Evolutionary conservation across 768 basidiomycete species (phyloP).

Genomic region (Lactifluus rugatus): DNA sequence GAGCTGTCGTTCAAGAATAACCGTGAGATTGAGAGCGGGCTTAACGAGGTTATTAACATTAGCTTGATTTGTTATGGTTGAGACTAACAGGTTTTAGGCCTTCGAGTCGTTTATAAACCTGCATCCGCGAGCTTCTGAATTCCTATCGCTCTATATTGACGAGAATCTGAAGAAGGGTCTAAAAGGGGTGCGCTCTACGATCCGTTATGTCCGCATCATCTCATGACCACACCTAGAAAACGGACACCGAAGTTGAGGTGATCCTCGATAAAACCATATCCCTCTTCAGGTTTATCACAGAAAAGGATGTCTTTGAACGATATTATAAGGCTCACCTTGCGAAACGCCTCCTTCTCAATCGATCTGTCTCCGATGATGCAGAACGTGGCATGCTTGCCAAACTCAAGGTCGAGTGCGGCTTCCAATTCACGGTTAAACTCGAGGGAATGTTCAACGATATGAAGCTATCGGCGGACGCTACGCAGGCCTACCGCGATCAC

Average conservation of each 20-base stretch:
- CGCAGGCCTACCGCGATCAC: conserved; percentile 58
- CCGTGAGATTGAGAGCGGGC: conserved; percentile 63
- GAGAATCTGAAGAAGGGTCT: conserved; percentile 91
- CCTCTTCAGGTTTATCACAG: conserved; percentile 85
- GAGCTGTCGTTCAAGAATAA: conserved; percentile 59
- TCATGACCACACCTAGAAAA: conserved; percentile 56
- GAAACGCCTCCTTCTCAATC: conserved; percentile 74
- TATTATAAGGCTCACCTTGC: conserved; percentile 97
- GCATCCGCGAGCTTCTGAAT: conserved; percentile 84
- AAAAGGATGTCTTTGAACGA: conserved; percentile 96
- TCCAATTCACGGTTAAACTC: conserved; percentile 93
- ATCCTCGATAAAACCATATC: conserved; percentile 94
- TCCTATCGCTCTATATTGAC: conserved; percentile 93
- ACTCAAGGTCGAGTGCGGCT: conserved; percentile 92
- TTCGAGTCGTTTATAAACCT: conserved; percentile 87
- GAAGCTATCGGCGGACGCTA: conserved; percentile 76
- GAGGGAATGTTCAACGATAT: conserved; percentile 99
- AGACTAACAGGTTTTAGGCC: conserved; percentile 42
- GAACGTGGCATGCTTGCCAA: conserved; percentile 96
- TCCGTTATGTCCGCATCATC: background rate
- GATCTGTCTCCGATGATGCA: conserved; percentile 94
- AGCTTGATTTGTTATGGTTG: background rate
- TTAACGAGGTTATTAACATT: conserved; percentile 59
- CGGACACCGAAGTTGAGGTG: conserved; percentile 80
- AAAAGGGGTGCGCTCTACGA: conserved; percentile 61